phyloP scores from a whole-genome alignment of 2,329 filamentous ascomycete species.

The Aureobasidium melanogenum region DNA sequence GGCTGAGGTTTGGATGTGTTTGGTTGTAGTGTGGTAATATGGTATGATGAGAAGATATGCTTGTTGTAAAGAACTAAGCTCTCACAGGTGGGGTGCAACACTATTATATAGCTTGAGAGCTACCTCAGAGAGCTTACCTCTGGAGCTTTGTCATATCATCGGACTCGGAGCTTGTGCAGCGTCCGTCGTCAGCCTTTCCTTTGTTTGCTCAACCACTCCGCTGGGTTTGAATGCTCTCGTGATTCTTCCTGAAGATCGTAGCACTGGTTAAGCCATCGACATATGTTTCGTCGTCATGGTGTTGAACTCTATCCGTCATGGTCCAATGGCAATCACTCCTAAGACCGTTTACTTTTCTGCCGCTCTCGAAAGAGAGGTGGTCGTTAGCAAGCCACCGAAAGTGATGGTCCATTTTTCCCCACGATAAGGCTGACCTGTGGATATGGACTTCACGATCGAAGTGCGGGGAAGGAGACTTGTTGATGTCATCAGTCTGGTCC shows the following conservation, averaged over 20 bases:
- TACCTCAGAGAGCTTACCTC: constrained; percentile 3
- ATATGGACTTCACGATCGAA: not conserved
- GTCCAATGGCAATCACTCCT: not conserved
- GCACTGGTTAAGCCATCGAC: constrained; percentile 6
- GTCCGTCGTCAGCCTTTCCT: not conserved
- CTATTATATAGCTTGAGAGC: constrained; percentile 7
- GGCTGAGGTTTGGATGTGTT: not conserved
- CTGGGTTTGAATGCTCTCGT: constrained; percentile 4
- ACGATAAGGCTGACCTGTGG: not conserved
- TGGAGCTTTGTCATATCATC: not conserved
- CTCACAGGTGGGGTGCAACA: not conserved
- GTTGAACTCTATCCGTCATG: not conserved
- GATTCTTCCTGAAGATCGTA: constrained; percentile 8
- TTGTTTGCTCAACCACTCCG: not conserved
- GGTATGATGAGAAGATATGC: not conserved
- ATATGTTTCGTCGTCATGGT: constrained; percentile 7
- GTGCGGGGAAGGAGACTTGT: constrained; percentile 4
- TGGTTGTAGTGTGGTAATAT: not conserved
- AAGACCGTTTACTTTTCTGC: not conserved
- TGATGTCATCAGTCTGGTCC: constrained; percentile 6
- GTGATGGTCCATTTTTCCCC: not conserved
- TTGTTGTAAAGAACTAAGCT: not conserved
- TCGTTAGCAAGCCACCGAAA: not conserved
- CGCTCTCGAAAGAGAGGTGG: not conserved
- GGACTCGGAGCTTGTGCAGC: not conserved